phyloP scores from a whole-genome alignment of 2,329 filamentous ascomycete species.

The Raffaelea ambrosiae region DNA sequence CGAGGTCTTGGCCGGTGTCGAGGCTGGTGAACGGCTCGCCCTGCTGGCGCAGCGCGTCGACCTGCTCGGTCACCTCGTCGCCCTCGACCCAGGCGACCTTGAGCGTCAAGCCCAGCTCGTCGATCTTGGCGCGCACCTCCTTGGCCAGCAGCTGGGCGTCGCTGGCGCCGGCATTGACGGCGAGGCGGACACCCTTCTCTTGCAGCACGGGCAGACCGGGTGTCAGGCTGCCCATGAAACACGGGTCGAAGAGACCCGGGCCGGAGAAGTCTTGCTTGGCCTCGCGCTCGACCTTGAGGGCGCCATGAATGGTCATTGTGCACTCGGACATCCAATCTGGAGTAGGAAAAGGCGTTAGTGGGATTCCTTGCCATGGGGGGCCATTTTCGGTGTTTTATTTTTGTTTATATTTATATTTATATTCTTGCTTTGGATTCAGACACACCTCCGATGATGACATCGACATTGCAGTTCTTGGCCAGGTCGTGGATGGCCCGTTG shows the following conservation, averaged over 20 bases:
- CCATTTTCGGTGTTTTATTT: background rate
- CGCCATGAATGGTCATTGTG: constrained; percentile 23
- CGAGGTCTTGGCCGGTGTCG: constrained; percentile 9
- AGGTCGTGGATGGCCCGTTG: constrained; percentile 31
- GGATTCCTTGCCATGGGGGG: too few relatives aligned
- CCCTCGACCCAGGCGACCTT: constrained; percentile 24
- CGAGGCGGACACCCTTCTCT: constrained; percentile 19
- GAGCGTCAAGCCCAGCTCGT: constrained; percentile 15
- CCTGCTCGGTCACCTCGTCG: constrained; percentile 19
- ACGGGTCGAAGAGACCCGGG: constrained; percentile 18
- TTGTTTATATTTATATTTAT: background rate
- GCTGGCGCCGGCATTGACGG: constrained; percentile 23
- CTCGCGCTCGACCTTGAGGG: constrained; percentile 18
- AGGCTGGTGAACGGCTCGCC: constrained; percentile 12
- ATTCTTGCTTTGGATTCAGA: background rate
- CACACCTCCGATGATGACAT: constrained; percentile 20
- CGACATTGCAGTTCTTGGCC: constrained; percentile 26
- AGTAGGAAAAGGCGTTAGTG: too few relatives aligned
- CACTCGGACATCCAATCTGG: constrained; percentile 24
- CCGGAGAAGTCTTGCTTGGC: constrained; percentile 4
- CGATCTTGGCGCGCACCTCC: constrained; percentile 12
- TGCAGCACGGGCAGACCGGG: constrained; percentile 20
- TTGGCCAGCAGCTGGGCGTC: constrained; percentile 16
- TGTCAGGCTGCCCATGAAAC: constrained; percentile 22
- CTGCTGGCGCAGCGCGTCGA: constrained; percentile 10